Base-by-base conservation (phyloP, 2,329 filamentous ascomycete species). In the Fusarium fracticaudum region DNA sequence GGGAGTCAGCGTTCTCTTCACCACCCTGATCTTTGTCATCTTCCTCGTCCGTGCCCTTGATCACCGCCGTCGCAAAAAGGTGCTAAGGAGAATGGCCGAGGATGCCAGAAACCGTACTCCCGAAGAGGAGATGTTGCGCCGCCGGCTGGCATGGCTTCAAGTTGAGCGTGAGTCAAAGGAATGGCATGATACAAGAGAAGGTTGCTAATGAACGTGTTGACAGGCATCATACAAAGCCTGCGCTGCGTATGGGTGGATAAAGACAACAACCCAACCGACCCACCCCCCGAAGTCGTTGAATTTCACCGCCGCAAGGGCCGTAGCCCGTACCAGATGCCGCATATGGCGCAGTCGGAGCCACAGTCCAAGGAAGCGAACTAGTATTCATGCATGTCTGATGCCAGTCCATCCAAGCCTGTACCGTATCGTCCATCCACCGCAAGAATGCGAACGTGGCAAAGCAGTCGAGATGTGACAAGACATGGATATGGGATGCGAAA, bases 41-140 rank as follows among this genome's bases (percentile, higher is more conserved):
- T 78, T 81, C 33, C 59, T 71, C 53, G 72, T 72, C 60, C 78
- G 77, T 13, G 58, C 61, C 35, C 57, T 64, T 11, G 71, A 74
- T 24, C 66, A 71, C 43, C 68, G 67, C 20, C 73, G 62, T 26
- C 64, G 50, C 41, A 40, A 58, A 35, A 64, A 54, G 53, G 51
- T 47, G 6, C 35, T 53, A 26, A 48, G 63, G 55, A 61, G 47
- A 35, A 69, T 40, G 35, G 64, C 66, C 22, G 69, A 74, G 55
- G 73, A 75, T 33, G 68, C 55, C 33, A 45, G 68, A 50, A 55
- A 66, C 45, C 41, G 55, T 29, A 48, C 55, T 24, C 41, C 55
- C 33, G 55, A 50, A 22, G 55, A 59, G 41, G 41, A 59, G n/a
- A 29, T 26, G 12, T 50, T 59, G 41, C 31, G n/a, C 31, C 55